Evolutionary conservation across 1,139 yeast species (phyloP).

Genomic region (Hyphopichia pseudoburtonii): DNA sequence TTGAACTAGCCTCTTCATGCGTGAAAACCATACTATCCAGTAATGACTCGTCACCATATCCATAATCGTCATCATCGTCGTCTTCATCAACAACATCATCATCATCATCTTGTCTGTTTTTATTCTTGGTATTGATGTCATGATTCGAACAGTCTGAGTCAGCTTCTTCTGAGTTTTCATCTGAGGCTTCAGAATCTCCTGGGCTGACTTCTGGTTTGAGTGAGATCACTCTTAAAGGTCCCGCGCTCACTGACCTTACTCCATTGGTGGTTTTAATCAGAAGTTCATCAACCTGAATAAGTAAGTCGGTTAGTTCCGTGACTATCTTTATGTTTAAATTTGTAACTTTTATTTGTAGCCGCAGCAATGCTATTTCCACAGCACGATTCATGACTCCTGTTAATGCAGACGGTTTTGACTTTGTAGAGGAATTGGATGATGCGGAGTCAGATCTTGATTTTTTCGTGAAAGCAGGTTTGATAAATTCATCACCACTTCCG

Average conservation of each 20-base stretch:
- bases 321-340: slow-evolving; percentile 49
- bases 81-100: slow-evolving; percentile 24
- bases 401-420: slow-evolving; percentile 34
- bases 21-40: slow-evolving; percentile 67
- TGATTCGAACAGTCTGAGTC: slow-evolving; percentile 12
- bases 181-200: slow-evolving; percentile 21
- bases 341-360: slow-evolving; percentile 49
- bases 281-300: slow-evolving; percentile 41
- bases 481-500: too few relatives aligned
- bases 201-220: slow-evolving; percentile 39
- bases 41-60: slow-evolving; percentile 43
- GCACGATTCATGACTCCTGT: slow-evolving; percentile 62
- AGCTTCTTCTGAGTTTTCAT: slow-evolving; percentile 7
- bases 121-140: slow-evolving; percentile 10
- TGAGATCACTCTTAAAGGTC: slow-evolving; percentile 37
- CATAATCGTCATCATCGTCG: slow-evolving; percentile 25
- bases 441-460: slow-evolving; percentile 9
- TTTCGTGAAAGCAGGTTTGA: slow-evolving; percentile 1
- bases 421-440: slow-evolving; percentile 10
- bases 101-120: slow-evolving; percentile 12
- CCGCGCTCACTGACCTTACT: slow-evolving; percentile 37
- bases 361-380: slow-evolving; percentile 68
- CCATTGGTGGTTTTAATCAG: slow-evolving; percentile 48
- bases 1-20: slow-evolving; percentile 67
- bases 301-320: slow-evolving; percentile 48